Conservation (phyloP, 352 stramenopile species). For the Peronosclerospora sorghi region DNA sequence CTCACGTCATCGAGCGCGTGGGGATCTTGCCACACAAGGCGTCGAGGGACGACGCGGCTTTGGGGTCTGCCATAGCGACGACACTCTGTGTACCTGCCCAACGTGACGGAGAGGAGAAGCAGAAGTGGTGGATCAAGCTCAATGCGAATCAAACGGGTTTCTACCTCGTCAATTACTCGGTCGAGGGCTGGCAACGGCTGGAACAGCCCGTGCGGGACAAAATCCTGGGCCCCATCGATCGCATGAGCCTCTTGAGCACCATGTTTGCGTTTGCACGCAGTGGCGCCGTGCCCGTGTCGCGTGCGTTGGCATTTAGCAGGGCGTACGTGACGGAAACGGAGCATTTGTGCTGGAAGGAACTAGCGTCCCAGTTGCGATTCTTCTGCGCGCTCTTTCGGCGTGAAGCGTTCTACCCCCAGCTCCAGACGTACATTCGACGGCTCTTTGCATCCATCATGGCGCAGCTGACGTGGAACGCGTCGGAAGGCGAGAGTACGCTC, state of each 20-base stretch:
- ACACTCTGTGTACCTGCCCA: slow-evolving; percentile 17
- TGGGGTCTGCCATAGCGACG: background rate
- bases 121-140: slow-evolving; percentile 89
- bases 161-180: slow-evolving; percentile 90
- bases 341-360: slow-evolving; percentile 70
- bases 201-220: slow-evolving; percentile 44
- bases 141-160: slow-evolving; percentile 93
- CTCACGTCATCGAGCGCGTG: slow-evolving; percentile 34
- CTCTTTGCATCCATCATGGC: slow-evolving; percentile 50
- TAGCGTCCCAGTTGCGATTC: slow-evolving; percentile 49
- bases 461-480: slow-evolving; percentile 36
- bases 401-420: slow-evolving; percentile 43
- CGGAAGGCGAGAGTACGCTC: slow-evolving; percentile 28
- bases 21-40: slow-evolving; percentile 42
- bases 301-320: slow-evolving; percentile 55
- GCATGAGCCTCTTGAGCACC: slow-evolving; percentile 89
- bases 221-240: slow-evolving; percentile 71
- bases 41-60: background rate
- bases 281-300: slow-evolving; percentile 36
- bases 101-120: too few species aligned
- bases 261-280: slow-evolving; percentile 86
- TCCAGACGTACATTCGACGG: slow-evolving; percentile 52
- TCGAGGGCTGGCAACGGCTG: slow-evolving; percentile 77
- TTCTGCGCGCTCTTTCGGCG: slow-evolving; percentile 52
- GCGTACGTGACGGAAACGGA: slow-evolving; percentile 53